phyloP scores from a whole-genome alignment of 495 filamentous ascomycete genomes.

The Penicillium turbatum region DNA sequence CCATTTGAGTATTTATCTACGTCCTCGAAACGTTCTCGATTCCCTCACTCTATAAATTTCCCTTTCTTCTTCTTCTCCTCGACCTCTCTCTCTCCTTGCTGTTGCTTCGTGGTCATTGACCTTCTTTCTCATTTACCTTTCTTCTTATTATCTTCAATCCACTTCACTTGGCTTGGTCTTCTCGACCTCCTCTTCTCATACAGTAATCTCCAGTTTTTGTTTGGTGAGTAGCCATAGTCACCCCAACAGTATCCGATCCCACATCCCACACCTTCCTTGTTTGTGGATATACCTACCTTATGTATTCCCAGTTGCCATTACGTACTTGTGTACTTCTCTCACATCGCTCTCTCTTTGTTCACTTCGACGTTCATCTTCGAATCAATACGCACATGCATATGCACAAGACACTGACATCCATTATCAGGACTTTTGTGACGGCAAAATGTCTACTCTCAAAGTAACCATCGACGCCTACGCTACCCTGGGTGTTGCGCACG shows the following conservation, averaged over 20 bases:
- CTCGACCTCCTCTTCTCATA: background rate
- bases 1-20: no score
- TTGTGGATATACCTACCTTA: no score
- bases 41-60: no score
- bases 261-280: background rate
- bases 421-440: background rate
- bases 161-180: no score
- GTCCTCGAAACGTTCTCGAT: no score
- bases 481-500: constrained; percentile 30
- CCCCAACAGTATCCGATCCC: background rate
- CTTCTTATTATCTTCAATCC: no score
- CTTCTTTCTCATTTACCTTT: no score
- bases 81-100: no score
- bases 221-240: background rate
- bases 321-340: background rate
- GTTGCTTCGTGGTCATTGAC: no score
- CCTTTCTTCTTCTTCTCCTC: no score
- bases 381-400: no score
- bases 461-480: constrained; percentile 30
- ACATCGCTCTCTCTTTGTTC: background rate
- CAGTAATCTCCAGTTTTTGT: background rate
- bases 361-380: background rate
- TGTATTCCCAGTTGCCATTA: no score
- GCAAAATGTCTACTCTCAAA: constrained; percentile 3
- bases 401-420: background rate